phyloP scores from a whole-genome alignment of 345 rosid species.

The Corymbia maculata region DNA sequence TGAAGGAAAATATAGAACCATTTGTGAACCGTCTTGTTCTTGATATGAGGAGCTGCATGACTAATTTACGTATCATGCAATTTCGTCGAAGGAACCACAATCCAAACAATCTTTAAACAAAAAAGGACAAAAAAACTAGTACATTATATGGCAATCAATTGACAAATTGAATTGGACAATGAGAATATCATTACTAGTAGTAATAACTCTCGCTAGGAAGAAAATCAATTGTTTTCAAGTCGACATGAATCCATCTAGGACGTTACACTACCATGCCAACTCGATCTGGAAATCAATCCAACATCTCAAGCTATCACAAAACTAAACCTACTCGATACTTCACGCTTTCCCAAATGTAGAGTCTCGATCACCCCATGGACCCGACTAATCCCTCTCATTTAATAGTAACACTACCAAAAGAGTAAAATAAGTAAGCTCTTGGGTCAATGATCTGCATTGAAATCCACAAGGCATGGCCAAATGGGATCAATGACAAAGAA shows the following conservation, averaged over 20 bases:
- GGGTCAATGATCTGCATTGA: not conserved
- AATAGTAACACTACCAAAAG: not conserved
- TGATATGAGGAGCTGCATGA: not conserved
- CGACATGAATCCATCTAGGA: not conserved
- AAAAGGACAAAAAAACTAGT: not conserved
- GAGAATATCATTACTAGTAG: not conserved
- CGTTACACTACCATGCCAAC: fast-evolving
- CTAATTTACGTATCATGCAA: not conserved
- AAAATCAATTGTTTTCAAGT: not conserved
- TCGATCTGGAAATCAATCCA: not conserved
- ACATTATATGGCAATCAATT: not conserved
- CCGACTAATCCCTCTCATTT: not conserved
- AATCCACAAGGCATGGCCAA: not conserved
- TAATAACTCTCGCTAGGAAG: not conserved
- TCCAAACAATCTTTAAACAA: not conserved
- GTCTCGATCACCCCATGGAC: not conserved
- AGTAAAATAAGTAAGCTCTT: not conserved
- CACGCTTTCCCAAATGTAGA: not conserved
- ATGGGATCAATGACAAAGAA: not conserved
- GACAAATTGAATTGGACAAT: not conserved
- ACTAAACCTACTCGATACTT: not conserved
- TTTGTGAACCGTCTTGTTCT: not conserved
- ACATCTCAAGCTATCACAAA: not conserved
- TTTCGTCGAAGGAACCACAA: not conserved
- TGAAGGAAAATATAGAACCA: not conserved